phyloP scores from a whole-genome alignment of 2,329 filamentous ascomycete genomes.

The Blastomyces silverae region DNA sequence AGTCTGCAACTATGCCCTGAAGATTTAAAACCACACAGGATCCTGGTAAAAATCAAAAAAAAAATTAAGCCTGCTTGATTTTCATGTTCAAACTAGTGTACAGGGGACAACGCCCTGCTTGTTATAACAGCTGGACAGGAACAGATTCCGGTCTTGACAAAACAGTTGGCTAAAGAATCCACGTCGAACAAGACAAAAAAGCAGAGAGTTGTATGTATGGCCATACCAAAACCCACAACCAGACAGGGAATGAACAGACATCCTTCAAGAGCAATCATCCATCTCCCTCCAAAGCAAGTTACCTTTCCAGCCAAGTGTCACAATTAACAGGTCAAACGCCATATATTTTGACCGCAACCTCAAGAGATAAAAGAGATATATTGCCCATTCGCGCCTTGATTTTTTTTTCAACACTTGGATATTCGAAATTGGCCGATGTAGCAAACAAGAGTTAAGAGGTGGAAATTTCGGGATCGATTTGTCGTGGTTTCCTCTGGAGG shows the following conservation, averaged over 20 bases:
- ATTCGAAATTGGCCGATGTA: background rate
- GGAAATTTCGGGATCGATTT: constrained; percentile 1
- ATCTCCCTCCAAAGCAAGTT: background rate
- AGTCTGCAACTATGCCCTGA: background rate
- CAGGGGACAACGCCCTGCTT: background rate
- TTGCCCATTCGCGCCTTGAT: background rate
- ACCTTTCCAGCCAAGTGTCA: background rate
- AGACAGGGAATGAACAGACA: background rate
- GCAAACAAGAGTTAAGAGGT: background rate
- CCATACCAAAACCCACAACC: background rate
- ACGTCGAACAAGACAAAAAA: background rate
- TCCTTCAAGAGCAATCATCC: background rate
- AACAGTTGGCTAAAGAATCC: background rate
- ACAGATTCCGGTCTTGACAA: background rate
- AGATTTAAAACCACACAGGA: background rate
- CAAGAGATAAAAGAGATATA: background rate
- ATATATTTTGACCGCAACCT: background rate
- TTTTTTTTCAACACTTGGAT: background rate
- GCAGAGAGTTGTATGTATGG: background rate
- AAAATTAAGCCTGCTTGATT: background rate
- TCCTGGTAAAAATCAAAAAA: background rate
- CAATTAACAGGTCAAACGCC: background rate
- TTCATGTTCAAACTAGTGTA: background rate
- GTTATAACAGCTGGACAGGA: background rate
- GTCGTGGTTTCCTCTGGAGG: background rate